Evolutionary conservation across 2,329 filamentous ascomycete genomes (phyloP), one percentile per base, ranked within the genome.

Genomic region (Cryphonectria carpinicola): DNA sequence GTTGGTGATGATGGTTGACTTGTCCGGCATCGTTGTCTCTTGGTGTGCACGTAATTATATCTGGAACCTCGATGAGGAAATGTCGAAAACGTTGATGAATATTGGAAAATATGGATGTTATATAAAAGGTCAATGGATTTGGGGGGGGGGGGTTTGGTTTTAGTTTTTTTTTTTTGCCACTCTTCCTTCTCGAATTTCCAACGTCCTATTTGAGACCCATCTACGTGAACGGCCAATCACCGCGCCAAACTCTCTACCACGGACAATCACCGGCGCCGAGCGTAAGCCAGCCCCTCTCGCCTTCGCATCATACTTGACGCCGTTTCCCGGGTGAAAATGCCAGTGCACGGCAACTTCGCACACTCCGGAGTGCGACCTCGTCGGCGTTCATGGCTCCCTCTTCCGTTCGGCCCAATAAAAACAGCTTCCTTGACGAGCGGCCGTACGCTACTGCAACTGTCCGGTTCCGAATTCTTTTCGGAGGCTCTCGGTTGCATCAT

Each of bases 1-100:
- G 13, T 64, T 64, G 39, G n/a, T 64, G n/a, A 64, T 64, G 8
- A 17, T 46, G 37, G 61, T 64, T 41, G 37, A 28, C 39, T 41
- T 64, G 25, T 41, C 61, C 11, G 14, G 61, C n/a, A 25, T 25
- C 13, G 41, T 28, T 25, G 22, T 63, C 4, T 17, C 2, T 6
- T 1, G 46, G 19, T n/a, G n/a, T 56, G 49, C 49, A 11, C 22
- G n/a, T 25, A 32, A 32, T 32, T 32, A 2, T 39, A 25, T 2
- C 52, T 28, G 7, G 14, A 35, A 3, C 28, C 8, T 58, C 5
- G 14, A 35, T 2, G 37, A 19, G 14, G 1, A 19, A 32, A 35
- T 28, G 25, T 28, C 4, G 5, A 56, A 7, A 3, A 8, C 8
- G 22, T 10, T 25, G 22, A n/a, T 25, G 22, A 8, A 10, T 8